Percentiles rank a stretch among this genome's conserved stretches.
These are phyloP conservation scores for Hemisphaericaspora xylofermentans DNA, from an alignment of 1,139 yeast genomes.

Conservation along the genomic window DNA sequence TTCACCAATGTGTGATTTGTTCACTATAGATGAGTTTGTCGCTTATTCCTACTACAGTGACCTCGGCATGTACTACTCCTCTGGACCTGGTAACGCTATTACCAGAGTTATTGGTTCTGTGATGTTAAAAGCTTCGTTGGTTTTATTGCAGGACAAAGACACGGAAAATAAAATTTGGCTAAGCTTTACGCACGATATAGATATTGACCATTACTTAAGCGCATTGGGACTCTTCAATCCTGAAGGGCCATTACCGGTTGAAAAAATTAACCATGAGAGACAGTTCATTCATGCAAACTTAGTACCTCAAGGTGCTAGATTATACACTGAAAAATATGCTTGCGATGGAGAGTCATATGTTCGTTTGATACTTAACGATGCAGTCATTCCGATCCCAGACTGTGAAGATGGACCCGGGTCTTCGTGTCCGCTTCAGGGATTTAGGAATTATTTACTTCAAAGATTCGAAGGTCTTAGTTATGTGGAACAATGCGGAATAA, in stretches of 20 bases:
- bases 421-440: conserved; percentile 31
- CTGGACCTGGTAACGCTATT: conserved; percentile 43
- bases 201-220: conserved; percentile 47
- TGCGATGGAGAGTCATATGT: conserved; percentile 27
- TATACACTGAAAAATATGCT: conserved; percentile 46
- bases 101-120: conserved; percentile 18
- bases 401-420: conserved; percentile 32
- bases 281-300: conserved; percentile 47
- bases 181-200: conserved; percentile 59
- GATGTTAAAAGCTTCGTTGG: conserved; percentile 30
- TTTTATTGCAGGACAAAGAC: conserved; percentile 23
- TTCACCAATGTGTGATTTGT: conserved; percentile 47
- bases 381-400: conserved; percentile 50
- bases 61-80: conserved; percentile 41
- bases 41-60: conserved; percentile 45
- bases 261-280: conserved; percentile 36
- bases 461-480: conserved; percentile 31
- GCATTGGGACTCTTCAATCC: conserved; percentile 50
- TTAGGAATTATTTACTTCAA: conserved; percentile 27
- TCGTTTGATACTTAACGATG: conserved; percentile 51
- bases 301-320: conserved; percentile 57
- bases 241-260: conserved; percentile 28
- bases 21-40: conserved; percentile 46
- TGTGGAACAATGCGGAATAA: conserved; percentile 30
- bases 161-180: conserved; percentile 36